These are phyloP conservation scores for Actinomucor elegans DNA, from an alignment of 371 early-diverging fungal genomes.

Conservation along the genomic window DNA sequence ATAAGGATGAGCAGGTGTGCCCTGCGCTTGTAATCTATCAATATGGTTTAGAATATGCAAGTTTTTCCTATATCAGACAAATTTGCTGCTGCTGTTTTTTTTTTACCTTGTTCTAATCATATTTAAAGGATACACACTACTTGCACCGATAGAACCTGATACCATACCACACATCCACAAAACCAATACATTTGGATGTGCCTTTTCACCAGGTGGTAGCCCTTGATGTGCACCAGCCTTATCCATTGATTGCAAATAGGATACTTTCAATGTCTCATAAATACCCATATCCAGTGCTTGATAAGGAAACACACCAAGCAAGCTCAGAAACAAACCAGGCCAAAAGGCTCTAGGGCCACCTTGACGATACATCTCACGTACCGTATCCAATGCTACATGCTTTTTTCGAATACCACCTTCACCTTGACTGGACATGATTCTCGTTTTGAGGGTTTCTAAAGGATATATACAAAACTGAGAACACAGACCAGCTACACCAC, in stretches of 20 bases:
- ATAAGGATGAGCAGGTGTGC: constrained; percentile 74
- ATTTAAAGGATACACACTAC: constrained; percentile 78
- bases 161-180: constrained; percentile 71
- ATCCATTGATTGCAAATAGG: constrained; percentile 57
- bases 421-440: constrained; percentile 57
- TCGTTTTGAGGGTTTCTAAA: constrained; percentile 75
- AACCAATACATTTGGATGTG: constrained; percentile 44
- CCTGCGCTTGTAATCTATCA: constrained; percentile 80
- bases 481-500: constrained; percentile 75
- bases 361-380: constrained; percentile 55
- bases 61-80: too few species aligned
- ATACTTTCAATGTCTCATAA: constrained; percentile 72
- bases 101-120: constrained; percentile 75
- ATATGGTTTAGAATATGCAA: background rate
- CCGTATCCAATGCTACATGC: constrained; percentile 34
- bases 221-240: constrained; percentile 23
- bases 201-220: constrained; percentile 14
- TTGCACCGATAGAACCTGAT: constrained; percentile 71
- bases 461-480: constrained; percentile 79
- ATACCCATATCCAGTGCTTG: constrained; percentile 75
- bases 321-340: constrained; percentile 63
- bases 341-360: constrained; percentile 70
- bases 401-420: background rate
- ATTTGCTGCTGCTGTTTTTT: too few species aligned
- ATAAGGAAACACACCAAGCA: constrained; percentile 80